Evolutionary conservation across 2,329 filamentous ascomycete species (phyloP).

Genomic region (Diaporthe destruens): DNA sequence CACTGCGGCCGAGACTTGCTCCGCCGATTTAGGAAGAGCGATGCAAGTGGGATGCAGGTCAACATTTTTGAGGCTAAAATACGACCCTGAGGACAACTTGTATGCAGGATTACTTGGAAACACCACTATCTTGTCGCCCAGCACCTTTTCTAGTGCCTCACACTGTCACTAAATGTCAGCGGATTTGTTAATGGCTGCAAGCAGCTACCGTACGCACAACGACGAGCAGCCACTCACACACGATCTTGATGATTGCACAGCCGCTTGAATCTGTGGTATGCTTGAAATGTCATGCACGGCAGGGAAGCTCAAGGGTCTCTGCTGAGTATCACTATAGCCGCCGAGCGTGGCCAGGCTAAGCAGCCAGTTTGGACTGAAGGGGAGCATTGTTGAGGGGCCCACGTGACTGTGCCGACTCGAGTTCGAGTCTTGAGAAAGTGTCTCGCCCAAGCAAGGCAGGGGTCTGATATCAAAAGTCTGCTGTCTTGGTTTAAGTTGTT

Average conservation of each 20-base stretch:
- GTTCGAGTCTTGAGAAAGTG: background rate
- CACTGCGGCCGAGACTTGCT: constrained; percentile 17
- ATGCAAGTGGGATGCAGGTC: constrained; percentile 18
- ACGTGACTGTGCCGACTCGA: background rate
- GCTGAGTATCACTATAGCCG: constrained; percentile 1
- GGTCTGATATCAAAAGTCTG: background rate
- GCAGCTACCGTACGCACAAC: background rate
- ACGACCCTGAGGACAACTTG: background rate
- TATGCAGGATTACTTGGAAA: constrained; percentile 8
- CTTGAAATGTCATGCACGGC: background rate
- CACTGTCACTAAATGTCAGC: constrained; percentile 3
- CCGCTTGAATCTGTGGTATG: background rate
- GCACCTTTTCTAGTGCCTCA: background rate
- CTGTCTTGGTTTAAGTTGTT: constrained; percentile 15
- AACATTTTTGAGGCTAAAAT: constrained; percentile 6
- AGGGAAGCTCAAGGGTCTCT: constrained; percentile 5
- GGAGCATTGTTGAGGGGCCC: constrained; percentile 3
- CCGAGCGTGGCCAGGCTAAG: constrained; percentile 2
- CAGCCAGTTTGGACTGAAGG: background rate
- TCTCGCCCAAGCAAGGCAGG: background rate
- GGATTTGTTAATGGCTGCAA: background rate
- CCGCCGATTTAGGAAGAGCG: constrained; percentile 17
- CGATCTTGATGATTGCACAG: background rate
- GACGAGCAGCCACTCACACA: constrained; percentile 3
- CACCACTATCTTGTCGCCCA: constrained; percentile 5